Evolutionary conservation across 2,329 filamentous ascomycete species (phyloP), one percentile per base, ranked within the genome.

Genomic region (Pestalotiopsis sp.): DNA sequence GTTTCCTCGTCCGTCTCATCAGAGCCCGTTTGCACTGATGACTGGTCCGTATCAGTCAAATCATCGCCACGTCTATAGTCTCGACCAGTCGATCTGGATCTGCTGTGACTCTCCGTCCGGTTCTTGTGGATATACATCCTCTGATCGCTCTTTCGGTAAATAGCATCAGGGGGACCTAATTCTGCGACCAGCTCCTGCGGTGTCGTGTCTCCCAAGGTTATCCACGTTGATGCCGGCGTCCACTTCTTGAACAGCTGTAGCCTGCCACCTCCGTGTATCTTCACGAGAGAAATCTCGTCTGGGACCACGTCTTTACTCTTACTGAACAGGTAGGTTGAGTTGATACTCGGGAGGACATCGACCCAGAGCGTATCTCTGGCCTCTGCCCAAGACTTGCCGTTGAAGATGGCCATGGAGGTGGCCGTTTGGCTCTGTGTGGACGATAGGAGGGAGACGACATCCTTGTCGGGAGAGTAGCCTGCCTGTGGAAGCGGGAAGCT

Each of bases 111-210:
- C 4, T 83, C 80, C 4, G 85, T 82, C 25, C 88, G 83, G 73
- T 87, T 84, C 78, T 91, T 90, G 78, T 97, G 95, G 66, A 97
- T 96, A 13, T 93, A 92, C 82, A 98, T 92, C 63, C 93, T 89
- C 77, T 94, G 91, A 77, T 97, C 94, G 75, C 92, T 93, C 81
- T 97, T 97, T 71, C 93, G 90, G 80, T 98, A 98, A 59, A 97
- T 97, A 23, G 95, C 93, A 78, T 98, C 95, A 1, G 96, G 96
- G 4, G 96, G 94, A 0, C 96, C 96, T 7, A 99, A 87, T 76
- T 97, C 95, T 68, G 93, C 92, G 23, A 98, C 89, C 2, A 99
- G 83, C 73, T 98, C 94, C 81, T 99, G 96, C 0, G 94, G 93
- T 1, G 93, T 97, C 0, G 95, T 98, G 77, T 96, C 90, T 60